These are phyloP conservation scores for Lycium barbarum DNA, from an alignment of 257 asterid genomes.

Conservation along the genomic window DNA sequence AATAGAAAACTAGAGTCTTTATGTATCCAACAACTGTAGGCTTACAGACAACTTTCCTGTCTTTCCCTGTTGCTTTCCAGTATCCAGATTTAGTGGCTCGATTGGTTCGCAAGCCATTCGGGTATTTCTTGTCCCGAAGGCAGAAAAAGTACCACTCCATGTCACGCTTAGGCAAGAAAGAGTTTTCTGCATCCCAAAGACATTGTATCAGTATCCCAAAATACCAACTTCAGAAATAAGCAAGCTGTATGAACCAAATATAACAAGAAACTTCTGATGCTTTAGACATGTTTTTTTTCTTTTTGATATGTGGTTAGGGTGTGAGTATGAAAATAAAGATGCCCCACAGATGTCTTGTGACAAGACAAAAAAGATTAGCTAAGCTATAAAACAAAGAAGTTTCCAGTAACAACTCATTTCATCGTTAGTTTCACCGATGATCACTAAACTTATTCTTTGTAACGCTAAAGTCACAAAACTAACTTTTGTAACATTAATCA, in stretches of 20 bases:
- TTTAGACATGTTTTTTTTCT: background rate
- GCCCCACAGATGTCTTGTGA: slow-evolving; percentile 37
- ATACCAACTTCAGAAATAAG: background rate
- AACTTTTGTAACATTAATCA: no score
- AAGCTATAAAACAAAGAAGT: slow-evolving; percentile 39
- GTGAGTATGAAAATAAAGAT: slow-evolving; percentile 30
- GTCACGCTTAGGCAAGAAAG: slow-evolving; percentile 59
- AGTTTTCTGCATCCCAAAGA: slow-evolving; percentile 50
- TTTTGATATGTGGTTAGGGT: slow-evolving; percentile 1
- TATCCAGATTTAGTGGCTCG: slow-evolving; percentile 61
- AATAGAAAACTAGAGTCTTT: slow-evolving; percentile 56
- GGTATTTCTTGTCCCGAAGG: slow-evolving; percentile 58
- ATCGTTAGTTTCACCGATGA: no score
- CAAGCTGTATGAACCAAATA: background rate
- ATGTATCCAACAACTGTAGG: slow-evolving; percentile 47
- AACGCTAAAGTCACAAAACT: no score
- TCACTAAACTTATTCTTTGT: no score
- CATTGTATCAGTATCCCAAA: background rate
- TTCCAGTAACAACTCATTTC: slow-evolving; percentile 15
- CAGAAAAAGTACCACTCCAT: slow-evolving; percentile 69
- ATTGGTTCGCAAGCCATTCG: slow-evolving; percentile 58
- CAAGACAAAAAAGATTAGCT: slow-evolving; percentile 29
- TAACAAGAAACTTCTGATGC: background rate
- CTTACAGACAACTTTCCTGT: slow-evolving; percentile 50
- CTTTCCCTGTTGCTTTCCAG: slow-evolving; percentile 69